Percentiles rank a stretch among this genome's conserved stretches.
phyloP scores from a whole-genome alignment of 73 alveolate species.

The Tetrahymena elliotti region DNA sequence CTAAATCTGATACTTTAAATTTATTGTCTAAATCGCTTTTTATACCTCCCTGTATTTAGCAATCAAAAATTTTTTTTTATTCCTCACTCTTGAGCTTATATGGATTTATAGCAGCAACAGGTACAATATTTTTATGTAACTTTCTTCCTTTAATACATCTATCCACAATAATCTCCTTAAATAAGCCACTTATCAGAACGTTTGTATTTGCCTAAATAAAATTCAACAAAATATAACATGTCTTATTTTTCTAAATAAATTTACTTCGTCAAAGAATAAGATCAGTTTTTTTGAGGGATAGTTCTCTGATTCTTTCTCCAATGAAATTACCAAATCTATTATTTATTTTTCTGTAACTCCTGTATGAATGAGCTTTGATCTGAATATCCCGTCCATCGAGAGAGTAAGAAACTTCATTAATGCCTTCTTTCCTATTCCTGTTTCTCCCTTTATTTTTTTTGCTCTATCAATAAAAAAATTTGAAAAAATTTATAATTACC shows the following conservation, averaged over 20 bases:
- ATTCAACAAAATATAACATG: not conserved
- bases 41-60: not conserved
- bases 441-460: slow-evolving; percentile 30
- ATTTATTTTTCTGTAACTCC: slow-evolving; percentile 52
- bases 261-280: slow-evolving; percentile 62
- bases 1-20: not conserved
- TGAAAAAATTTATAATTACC: not conserved
- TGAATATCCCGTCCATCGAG: slow-evolving; percentile 37
- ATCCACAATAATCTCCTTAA: slow-evolving; percentile 60
- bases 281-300: slow-evolving; percentile 27
- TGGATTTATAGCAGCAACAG: slow-evolving; percentile 70
- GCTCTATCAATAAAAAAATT: not conserved
- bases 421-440: slow-evolving; percentile 72
- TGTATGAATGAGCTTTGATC: slow-evolving; percentile 51
- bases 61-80: not conserved
- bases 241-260: not conserved
- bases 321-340: slow-evolving; percentile 9
- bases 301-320: slow-evolving; percentile 12
- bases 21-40: not conserved
- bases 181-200: slow-evolving; percentile 35
- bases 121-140: slow-evolving; percentile 38
- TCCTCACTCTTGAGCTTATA: not conserved
- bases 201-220: slow-evolving; percentile 18
- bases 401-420: slow-evolving; percentile 47
- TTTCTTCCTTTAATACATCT: slow-evolving; percentile 50